Percentiles rank a stretch among this genome's conserved stretches.
phyloP scores from a whole-genome alignment of 1,139 yeast species.

The Kodamaea alishanica region DNA sequence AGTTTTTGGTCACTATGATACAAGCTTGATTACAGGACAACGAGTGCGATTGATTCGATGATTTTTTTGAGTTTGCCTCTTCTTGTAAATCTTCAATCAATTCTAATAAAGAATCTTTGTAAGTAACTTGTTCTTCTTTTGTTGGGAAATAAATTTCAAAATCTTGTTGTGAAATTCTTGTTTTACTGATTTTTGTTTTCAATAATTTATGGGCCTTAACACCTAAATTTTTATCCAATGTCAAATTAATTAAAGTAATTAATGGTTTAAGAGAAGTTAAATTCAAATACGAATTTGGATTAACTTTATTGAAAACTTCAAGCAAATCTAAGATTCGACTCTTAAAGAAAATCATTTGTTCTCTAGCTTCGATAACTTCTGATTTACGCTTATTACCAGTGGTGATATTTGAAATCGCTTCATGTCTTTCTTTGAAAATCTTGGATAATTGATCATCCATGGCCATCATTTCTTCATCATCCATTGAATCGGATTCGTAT shows the following conservation, averaged over 20 bases:
- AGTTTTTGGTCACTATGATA: slow-evolving; percentile 57
- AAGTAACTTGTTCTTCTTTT: slow-evolving; percentile 14
- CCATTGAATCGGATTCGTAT: slow-evolving; percentile 78
- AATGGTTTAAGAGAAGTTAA: slow-evolving; percentile 56
- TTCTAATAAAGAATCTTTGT: slow-evolving; percentile 19
- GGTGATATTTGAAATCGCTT: slow-evolving; percentile 47
- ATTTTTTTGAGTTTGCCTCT: slow-evolving; percentile 38
- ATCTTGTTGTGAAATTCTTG: slow-evolving; percentile 29
- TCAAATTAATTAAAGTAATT: slow-evolving; percentile 56
- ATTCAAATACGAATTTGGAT: slow-evolving; percentile 41
- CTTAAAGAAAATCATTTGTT: slow-evolving; percentile 76
- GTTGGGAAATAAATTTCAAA: slow-evolving; percentile 18
- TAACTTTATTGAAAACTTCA: slow-evolving; percentile 53
- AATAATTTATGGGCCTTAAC: slow-evolving; percentile 72
- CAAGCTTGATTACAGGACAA: slow-evolving; percentile 61
- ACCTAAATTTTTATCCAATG: slow-evolving; percentile 67
- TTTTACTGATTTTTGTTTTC: slow-evolving; percentile 60
- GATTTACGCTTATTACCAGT: slow-evolving; percentile 67
- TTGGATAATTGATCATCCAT: slow-evolving; percentile 80
- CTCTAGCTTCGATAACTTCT: slow-evolving; percentile 73
- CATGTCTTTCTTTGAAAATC: slow-evolving; percentile 79
- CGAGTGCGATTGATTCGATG: slow-evolving; percentile 49
- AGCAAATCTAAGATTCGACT: slow-evolving; percentile 73
- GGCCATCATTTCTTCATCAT: slow-evolving; percentile 97
- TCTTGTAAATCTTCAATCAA: slow-evolving; percentile 33